These are phyloP conservation scores for Linaria vulgaris DNA, from an alignment of 257 asterid genomes.

Conservation along the genomic window DNA sequence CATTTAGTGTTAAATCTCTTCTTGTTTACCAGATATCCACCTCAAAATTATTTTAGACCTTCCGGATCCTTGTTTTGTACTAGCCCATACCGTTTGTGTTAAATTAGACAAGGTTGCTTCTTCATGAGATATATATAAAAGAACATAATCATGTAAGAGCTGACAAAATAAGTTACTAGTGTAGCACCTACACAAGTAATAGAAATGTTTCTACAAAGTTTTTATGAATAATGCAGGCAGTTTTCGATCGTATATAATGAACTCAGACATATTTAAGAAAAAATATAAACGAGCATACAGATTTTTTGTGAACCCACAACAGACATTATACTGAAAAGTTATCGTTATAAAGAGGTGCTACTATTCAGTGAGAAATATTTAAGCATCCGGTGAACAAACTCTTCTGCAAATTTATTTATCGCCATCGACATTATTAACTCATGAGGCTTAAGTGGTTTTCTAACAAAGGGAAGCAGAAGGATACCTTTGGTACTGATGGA, in stretches of 20 bases:
- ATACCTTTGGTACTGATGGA: slow-evolving; percentile 96
- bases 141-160: not conserved
- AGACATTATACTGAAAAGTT: not conserved
- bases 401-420: not conserved
- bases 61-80: not conserved
- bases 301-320: not conserved
- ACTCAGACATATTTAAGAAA: not conserved
- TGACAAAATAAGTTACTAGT: not conserved
- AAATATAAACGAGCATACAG: not conserved
- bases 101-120: not conserved
- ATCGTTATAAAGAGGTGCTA: not conserved
- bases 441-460: not conserved
- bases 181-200: not conserved
- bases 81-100: not conserved
- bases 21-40: not conserved
- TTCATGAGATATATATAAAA: not conserved
- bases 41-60: not conserved
- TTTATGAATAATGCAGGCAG: not conserved
- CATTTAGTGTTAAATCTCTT: not conserved
- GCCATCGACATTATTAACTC: not conserved
- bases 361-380: not conserved
- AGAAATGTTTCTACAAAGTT: not conserved
- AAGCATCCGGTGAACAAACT: slow-evolving; percentile 1
- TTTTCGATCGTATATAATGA: not conserved
- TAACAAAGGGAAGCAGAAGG: slow-evolving; percentile 10